Percentiles rank a stretch among this genome's conserved stretches.
Conservation (phyloP, 2,329 filamentous ascomycete species). For the Calonectria hawksworthii region DNA sequence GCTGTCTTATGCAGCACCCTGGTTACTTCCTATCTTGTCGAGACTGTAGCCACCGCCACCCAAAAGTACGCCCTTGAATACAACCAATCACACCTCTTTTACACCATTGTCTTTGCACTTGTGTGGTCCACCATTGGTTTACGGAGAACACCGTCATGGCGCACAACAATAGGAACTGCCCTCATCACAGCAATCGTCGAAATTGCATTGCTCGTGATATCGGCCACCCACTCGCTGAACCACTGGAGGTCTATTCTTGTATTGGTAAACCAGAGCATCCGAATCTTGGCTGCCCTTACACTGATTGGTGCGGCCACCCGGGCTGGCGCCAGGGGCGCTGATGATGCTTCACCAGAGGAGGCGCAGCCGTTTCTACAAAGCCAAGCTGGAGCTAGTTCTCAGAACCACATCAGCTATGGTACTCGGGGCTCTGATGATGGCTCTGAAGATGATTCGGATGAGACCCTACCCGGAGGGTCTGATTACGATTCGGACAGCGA, state of each 20-base stretch:
- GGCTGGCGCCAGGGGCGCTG: background rate
- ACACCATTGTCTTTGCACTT: background rate
- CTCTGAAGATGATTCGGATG: conserved; percentile 1
- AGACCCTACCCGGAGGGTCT: background rate
- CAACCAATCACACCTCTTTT: background rate
- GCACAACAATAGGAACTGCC: background rate
- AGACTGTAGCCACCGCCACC: background rate
- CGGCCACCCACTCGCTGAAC: background rate
- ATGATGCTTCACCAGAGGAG: conserved; percentile 27
- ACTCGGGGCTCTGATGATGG: conserved; percentile 10
- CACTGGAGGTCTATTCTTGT: background rate
- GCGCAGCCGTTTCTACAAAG: conserved; percentile 28
- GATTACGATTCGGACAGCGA: conserved; percentile 15
- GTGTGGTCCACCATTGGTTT: background rate
- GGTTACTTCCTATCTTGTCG: conserved; percentile 11
- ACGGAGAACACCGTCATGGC: background rate
- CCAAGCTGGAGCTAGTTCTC: background rate
- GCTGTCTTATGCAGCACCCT: background rate
- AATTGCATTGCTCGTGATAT: conserved; percentile 19
- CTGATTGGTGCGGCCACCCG: background rate
- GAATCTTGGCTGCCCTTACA: conserved; percentile 16
- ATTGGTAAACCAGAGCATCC: conserved; percentile 16
- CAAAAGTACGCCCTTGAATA: background rate
- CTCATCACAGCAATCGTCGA: conserved; percentile 30
- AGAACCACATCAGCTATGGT: conserved; percentile 25